Percentiles rank a stretch among this genome's conserved stretches.
Evolutionary conservation across 805 yeast species (phyloP).

Genomic region (Maudiozyma saulgeensis): DNA sequence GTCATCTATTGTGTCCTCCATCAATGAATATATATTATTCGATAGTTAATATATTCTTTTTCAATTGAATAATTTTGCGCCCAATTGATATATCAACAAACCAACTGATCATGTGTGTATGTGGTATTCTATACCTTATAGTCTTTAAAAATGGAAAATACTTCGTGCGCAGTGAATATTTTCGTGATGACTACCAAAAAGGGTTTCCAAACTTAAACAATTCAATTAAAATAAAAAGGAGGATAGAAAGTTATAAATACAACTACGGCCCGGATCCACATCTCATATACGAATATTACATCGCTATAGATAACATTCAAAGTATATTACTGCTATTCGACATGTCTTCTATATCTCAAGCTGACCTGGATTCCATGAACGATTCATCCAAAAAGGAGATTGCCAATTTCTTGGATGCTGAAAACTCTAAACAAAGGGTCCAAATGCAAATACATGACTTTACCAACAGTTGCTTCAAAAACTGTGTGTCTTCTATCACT

Average conservation of each 20-base stretch:
- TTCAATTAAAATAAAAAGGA: too few species aligned
- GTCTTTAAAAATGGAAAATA: too few species aligned
- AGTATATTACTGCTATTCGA: neutral
- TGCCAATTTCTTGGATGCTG: conserved; percentile 65
- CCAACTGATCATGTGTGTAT: too few species aligned
- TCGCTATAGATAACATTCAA: neutral
- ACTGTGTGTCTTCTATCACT: conserved; percentile 51
- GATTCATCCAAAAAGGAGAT: conserved; percentile 67
- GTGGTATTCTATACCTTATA: too few species aligned
- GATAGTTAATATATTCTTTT: too few species aligned
- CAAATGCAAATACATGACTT: conserved; percentile 79
- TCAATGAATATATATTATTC: neutral
- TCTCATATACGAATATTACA: neutral
- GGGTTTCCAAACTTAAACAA: too few species aligned
- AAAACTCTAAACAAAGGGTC: conserved; percentile 78
- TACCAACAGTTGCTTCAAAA: conserved; percentile 85
- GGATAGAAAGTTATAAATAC: too few species aligned
- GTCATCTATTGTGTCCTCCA: conserved; percentile 4
- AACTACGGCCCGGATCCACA: too few species aligned
- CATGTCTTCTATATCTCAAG: conserved; percentile 33
- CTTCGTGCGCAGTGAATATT: too few species aligned
- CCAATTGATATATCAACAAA: too few species aligned
- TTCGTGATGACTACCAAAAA: too few species aligned
- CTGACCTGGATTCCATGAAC: conserved; percentile 42
- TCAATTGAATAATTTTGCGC: too few species aligned